A percentile compares a stretch with the other conserved stretches of the same genome.
phyloP scores from a whole-genome alignment of 441 rosid species.

The Geranium incanum region DNA sequence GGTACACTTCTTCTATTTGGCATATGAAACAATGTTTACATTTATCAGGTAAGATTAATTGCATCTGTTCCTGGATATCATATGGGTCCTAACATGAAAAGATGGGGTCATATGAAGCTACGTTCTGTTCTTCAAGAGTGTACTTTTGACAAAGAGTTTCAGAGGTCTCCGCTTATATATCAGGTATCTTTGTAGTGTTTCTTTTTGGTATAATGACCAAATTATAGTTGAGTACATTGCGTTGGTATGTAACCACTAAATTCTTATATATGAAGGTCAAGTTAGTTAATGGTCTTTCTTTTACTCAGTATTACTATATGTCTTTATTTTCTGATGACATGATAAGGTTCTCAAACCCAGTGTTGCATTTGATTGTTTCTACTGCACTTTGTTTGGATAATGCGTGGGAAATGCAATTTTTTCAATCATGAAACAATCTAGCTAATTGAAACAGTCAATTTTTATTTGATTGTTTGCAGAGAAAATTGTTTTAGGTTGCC shows the following conservation, averaged over 20 bases:
- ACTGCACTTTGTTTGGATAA: background rate
- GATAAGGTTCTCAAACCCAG: background rate
- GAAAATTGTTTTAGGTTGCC: background rate
- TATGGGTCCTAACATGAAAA: constrained; percentile 59
- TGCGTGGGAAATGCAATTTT: background rate
- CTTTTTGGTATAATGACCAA: constrained; percentile 6
- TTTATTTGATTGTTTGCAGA: background rate
- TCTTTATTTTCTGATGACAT: background rate
- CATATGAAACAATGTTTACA: background rate
- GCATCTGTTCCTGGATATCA: constrained; percentile 96
- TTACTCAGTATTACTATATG: background rate
- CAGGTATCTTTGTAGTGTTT: constrained; percentile 45
- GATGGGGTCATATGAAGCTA: constrained; percentile 94
- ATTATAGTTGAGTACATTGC: background rate
- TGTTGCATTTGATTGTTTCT: constrained; percentile 6
- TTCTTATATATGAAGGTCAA: background rate
- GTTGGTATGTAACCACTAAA: background rate
- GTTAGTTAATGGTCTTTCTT: background rate
- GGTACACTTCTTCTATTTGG: background rate
- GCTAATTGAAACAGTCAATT: background rate
- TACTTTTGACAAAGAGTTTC: constrained; percentile 59
- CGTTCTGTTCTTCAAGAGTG: constrained; percentile 59
- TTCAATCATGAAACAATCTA: background rate
- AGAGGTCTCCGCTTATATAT: constrained; percentile 69
- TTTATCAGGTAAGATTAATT: constrained; percentile 62